Conservation (phyloP, 1,284 basidiomycete species). For the Singerocomus inundabilis region DNA sequence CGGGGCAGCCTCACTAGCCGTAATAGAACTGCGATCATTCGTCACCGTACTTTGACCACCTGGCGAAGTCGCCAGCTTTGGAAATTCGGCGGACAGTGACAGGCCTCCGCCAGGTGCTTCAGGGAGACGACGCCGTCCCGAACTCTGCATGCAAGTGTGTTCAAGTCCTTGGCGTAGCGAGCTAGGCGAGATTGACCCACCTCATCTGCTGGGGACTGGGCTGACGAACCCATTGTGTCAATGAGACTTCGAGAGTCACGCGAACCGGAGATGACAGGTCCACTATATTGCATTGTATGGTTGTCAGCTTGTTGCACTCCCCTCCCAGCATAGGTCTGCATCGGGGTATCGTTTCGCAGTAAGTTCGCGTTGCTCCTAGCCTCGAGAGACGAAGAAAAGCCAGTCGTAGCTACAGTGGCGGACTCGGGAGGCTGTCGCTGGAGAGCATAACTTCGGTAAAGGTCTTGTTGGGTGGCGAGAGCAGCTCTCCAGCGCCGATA, state of each 20-base stretch:
- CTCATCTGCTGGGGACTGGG: conserved; percentile 17
- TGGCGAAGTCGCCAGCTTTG: conserved; percentile 14
- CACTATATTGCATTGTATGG: not conserved
- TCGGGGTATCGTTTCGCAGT: conserved; percentile 8
- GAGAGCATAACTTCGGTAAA: conserved; percentile 12
- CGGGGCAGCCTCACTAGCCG: conserved; percentile 20
- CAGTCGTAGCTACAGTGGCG: conserved; percentile 2
- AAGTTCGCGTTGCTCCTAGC: conserved; percentile 13
- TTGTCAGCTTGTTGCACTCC: conserved; percentile 8
- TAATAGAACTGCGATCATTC: conserved; percentile 11
- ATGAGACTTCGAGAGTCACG: conserved; percentile 14
- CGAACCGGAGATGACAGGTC: not conserved
- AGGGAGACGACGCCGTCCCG: conserved; percentile 25
- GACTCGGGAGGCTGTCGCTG: conserved; percentile 9
- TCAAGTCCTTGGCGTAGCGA: not conserved
- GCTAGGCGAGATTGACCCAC: conserved; percentile 9
- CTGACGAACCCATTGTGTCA: conserved; percentile 4
- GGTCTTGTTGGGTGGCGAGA: conserved; percentile 11
- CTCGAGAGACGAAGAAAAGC: conserved; percentile 22
- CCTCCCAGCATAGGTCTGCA: not conserved
- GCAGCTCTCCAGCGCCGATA: conserved; percentile 32
- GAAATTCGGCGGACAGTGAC: conserved; percentile 16
- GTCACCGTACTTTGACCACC: conserved; percentile 6
- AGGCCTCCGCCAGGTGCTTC: conserved; percentile 25
- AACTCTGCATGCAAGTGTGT: not conserved